Conservation (phyloP, 768 basidiomycete genomes). For the Rhodocollybia butyracea region DNA sequence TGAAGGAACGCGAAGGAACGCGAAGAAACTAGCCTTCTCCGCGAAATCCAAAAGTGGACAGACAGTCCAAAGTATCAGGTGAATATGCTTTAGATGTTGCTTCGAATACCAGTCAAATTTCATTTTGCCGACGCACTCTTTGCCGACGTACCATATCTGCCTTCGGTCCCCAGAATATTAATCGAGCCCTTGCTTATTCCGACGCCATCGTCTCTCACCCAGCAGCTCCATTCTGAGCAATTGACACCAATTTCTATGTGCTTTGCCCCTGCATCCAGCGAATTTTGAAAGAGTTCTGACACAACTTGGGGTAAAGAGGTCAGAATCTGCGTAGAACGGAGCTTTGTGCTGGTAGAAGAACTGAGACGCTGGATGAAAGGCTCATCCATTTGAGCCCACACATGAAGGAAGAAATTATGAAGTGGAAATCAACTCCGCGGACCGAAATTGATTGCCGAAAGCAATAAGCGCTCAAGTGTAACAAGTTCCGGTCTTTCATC, state of each 20-base stretch:
- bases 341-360: conserved; percentile 55
- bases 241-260: conserved; percentile 72
- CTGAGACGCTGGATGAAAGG: conserved; percentile 47
- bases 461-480: not conserved
- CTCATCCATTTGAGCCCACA: not conserved
- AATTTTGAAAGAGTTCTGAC: conserved; percentile 86
- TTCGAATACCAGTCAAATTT: conserved; percentile 22
- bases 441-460: not conserved
- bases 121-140: not conserved
- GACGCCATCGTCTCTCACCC: conserved; percentile 82
- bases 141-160: conserved; percentile 62
- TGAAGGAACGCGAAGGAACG: not conserved
- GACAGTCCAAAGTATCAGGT: conserved; percentile 42
- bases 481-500: not conserved
- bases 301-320: conserved; percentile 79
- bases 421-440: not conserved
- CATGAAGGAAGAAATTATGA: not conserved
- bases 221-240: conserved; percentile 75
- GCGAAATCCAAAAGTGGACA: conserved; percentile 83
- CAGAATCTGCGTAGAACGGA: conserved; percentile 83
- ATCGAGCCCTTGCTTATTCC: conserved; percentile 71
- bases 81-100: conserved; percentile 73
- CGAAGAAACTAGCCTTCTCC: conserved; percentile 72
- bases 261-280: conserved; percentile 75
- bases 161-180: conserved; percentile 44